These are phyloP conservation scores for Schwanniomyces occidentalis DNA, from an alignment of 805 yeast species.

Conservation along the genomic window DNA sequence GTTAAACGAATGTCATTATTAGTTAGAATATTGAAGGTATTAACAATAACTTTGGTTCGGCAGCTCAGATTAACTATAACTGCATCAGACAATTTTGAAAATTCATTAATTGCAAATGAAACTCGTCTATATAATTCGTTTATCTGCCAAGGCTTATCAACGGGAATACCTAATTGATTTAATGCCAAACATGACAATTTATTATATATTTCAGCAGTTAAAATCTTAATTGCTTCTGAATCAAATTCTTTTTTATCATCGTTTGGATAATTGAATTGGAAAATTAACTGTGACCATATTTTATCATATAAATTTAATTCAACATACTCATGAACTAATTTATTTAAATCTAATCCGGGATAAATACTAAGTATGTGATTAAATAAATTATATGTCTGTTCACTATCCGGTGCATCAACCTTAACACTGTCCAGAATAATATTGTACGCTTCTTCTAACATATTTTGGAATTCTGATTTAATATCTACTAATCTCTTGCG, in stretches of 20 bases:
- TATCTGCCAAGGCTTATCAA: slow-evolving; percentile 38
- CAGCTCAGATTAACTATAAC: slow-evolving; percentile 39
- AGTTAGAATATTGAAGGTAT: slow-evolving; percentile 55
- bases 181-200: slow-evolving; percentile 42
- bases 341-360: slow-evolving; percentile 48
- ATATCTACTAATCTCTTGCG: slow-evolving; percentile 26
- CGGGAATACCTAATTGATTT: slow-evolving; percentile 52
- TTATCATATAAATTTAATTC: slow-evolving; percentile 68
- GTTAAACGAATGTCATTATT: slow-evolving; percentile 4
- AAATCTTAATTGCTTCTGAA: slow-evolving; percentile 23
- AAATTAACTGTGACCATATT: slow-evolving; percentile 55
- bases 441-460: slow-evolving; percentile 34
- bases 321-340: slow-evolving; percentile 65
- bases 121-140: slow-evolving; percentile 43
- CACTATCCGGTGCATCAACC: slow-evolving; percentile 34
- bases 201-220: slow-evolving; percentile 33
- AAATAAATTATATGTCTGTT: slow-evolving; percentile 31
- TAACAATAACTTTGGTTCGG: slow-evolving; percentile 50
- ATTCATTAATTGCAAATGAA: slow-evolving; percentile 49
- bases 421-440: slow-evolving; percentile 42
- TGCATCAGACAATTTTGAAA: slow-evolving; percentile 47
- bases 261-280: slow-evolving; percentile 31
- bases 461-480: slow-evolving; percentile 28
- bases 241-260: slow-evolving; percentile 20
- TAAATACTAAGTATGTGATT: slow-evolving; percentile 29